These are phyloP conservation scores for Dryas drummondii DNA, from an alignment of 306 rosid genomes.

Conservation along the genomic window DNA sequence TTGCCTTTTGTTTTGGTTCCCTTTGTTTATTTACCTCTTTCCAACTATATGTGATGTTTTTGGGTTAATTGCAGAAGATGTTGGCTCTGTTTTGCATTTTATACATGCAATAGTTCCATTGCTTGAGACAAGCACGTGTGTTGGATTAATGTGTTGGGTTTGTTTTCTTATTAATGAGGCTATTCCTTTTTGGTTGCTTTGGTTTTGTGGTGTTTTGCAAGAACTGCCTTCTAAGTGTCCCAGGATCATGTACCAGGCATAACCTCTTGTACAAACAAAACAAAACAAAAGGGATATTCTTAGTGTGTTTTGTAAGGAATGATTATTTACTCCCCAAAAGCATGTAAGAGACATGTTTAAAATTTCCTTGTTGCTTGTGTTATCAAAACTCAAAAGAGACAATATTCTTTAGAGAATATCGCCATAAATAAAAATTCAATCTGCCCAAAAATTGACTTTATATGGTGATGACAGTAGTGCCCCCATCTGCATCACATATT, in stretches of 20 bases:
- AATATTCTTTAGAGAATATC: too few relatives aligned
- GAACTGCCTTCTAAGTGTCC: not conserved
- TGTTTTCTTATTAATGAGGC: constrained; percentile 3
- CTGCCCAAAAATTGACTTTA: too few relatives aligned
- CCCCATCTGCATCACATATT: too few relatives aligned
- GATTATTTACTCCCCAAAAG: too few relatives aligned
- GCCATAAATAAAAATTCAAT: too few relatives aligned
- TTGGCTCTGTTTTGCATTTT: not conserved
- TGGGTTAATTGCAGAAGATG: not conserved
- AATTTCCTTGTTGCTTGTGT: too few relatives aligned
- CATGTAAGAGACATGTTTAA: too few relatives aligned
- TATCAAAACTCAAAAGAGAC: too few relatives aligned
- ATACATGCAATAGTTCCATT: not conserved
- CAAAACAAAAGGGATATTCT: not conserved
- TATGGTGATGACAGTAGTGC: too few relatives aligned
- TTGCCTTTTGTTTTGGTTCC: not conserved
- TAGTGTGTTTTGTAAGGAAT: too few relatives aligned
- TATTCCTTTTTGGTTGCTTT: constrained; percentile 18
- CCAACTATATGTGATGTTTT: not conserved
- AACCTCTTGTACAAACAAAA: not conserved
- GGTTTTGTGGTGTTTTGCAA: constrained; percentile 19
- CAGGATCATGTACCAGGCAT: not conserved
- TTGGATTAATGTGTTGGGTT: not conserved
- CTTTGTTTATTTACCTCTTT: not conserved
- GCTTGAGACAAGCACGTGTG: not conserved